phyloP scores from a whole-genome alignment of 441 rosid genomes.

The Populus hybrid region DNA sequence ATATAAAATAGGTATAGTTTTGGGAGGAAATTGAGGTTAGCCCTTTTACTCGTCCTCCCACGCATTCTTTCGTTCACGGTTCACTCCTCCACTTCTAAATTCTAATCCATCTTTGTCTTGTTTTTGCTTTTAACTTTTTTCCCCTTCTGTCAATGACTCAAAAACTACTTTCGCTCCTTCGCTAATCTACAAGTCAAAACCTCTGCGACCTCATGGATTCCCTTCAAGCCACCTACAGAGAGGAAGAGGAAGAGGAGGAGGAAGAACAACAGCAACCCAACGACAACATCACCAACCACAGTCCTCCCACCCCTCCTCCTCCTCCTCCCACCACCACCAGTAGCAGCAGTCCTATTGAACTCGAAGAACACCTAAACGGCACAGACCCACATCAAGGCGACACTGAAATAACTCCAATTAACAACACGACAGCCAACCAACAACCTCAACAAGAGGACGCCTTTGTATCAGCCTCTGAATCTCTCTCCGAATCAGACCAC shows the following conservation, averaged over 20 bases:
- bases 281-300: background rate
- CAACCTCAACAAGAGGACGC: slow-evolving; percentile 16
- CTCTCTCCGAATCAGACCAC: slow-evolving; percentile 58
- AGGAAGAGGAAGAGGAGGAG: slow-evolving; percentile 28
- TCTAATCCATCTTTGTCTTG: background rate
- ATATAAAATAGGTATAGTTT: no score
- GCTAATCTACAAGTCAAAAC: background rate
- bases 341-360: background rate
- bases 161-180: no score
- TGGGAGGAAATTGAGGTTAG: no score
- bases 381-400: slow-evolving; percentile 11
- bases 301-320: background rate
- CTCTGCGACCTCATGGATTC: slow-evolving; percentile 38
- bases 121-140: background rate
- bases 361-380: background rate
- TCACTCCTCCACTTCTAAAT: background rate
- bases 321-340: background rate
- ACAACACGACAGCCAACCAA: background rate
- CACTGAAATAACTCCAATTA: slow-evolving; percentile 17
- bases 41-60: background rate
- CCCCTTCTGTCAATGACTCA: background rate
- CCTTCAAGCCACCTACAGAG: slow-evolving; percentile 38
- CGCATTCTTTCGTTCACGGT: background rate
- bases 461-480: slow-evolving; percentile 36
- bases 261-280: slow-evolving; percentile 10